Evolutionary conservation across 78 protist genomes (phyloP).

Genomic region (Protostelium mycophagum): DNA sequence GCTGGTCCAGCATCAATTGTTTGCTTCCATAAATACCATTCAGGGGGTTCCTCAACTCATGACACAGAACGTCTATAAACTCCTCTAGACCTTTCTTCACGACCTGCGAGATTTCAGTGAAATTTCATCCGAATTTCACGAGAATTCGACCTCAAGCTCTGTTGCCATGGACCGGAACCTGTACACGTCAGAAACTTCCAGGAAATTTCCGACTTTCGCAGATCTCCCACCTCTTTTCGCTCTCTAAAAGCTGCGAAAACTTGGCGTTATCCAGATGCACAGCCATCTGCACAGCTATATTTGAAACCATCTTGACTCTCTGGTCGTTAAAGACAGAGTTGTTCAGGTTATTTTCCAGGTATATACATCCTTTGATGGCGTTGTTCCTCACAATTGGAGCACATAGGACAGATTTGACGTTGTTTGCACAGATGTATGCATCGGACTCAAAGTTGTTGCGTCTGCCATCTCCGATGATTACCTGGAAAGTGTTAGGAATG

Average conservation of each 20-base stretch:
- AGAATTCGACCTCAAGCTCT: not conserved
- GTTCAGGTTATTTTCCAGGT: not conserved
- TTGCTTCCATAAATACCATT: not conserved
- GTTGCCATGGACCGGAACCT: not conserved
- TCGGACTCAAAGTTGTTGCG: not conserved
- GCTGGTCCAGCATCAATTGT: not conserved
- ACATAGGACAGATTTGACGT: not conserved
- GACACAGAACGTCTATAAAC: not conserved
- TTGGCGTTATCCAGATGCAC: not conserved
- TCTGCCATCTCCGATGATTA: not conserved
- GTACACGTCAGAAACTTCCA: not conserved
- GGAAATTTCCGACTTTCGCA: no score
- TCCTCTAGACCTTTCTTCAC: not conserved
- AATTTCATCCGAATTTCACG: no score
- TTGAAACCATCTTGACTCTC: not conserved
- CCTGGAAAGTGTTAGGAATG: no score
- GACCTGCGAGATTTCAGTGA: no score
- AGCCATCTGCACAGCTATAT: not conserved
- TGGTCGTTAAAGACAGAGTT: not conserved
- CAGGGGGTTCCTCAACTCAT: not conserved
- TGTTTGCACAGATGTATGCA: not conserved
- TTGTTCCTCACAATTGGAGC: not conserved
- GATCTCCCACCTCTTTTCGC: not conserved
- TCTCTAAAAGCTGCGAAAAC: not conserved
- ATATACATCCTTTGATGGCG: not conserved